These are phyloP conservation scores for Graphium sp. DNA, from an alignment of 2,329 filamentous ascomycete genomes.

Conservation along the genomic window DNA sequence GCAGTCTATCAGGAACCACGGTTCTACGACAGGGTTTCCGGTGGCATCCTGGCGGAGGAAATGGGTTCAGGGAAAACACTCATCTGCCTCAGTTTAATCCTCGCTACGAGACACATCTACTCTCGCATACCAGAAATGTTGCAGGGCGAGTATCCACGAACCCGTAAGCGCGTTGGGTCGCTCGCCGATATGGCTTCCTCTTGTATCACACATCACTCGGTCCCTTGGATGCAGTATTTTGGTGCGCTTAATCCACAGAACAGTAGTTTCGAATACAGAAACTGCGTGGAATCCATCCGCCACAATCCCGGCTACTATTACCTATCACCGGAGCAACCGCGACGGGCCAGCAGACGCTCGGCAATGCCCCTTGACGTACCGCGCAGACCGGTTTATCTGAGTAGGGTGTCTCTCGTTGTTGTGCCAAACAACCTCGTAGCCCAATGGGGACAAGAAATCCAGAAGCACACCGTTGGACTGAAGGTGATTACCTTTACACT, in stretches of 20 bases:
- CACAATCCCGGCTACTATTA: slow-evolving; percentile 45
- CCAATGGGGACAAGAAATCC: slow-evolving; percentile 73
- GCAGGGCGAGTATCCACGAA: slow-evolving; percentile 19
- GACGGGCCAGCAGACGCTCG: neutral
- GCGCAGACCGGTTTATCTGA: slow-evolving; percentile 35
- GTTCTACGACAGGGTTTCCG: slow-evolving; percentile 56
- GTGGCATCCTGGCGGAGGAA: slow-evolving; percentile 66
- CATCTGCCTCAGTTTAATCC: slow-evolving; percentile 62
- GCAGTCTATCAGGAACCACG: slow-evolving; percentile 47
- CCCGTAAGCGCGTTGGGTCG: slow-evolving; percentile 33
- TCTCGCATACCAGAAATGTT: slow-evolving; percentile 49
- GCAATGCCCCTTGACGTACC: too few species aligned
- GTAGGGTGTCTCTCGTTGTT: slow-evolving; percentile 56
- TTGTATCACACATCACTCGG: slow-evolving; percentile 43
- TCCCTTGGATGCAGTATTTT: slow-evolving; percentile 56
- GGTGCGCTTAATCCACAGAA: slow-evolving; percentile 24
- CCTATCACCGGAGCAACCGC: slow-evolving; percentile 21
- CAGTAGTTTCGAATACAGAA: slow-evolving; percentile 31
- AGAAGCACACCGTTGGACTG: slow-evolving; percentile 55
- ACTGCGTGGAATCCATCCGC: slow-evolving; percentile 38
- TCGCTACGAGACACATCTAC: slow-evolving; percentile 57
- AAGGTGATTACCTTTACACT: slow-evolving; percentile 46
- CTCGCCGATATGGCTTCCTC: slow-evolving; percentile 64
- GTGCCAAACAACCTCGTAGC: slow-evolving; percentile 69
- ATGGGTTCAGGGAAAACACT: slow-evolving; percentile 80